These are phyloP conservation scores for Talaromyces rugulosus DNA, from an alignment of 2,329 filamentous ascomycete species.

Conservation along the genomic window DNA sequence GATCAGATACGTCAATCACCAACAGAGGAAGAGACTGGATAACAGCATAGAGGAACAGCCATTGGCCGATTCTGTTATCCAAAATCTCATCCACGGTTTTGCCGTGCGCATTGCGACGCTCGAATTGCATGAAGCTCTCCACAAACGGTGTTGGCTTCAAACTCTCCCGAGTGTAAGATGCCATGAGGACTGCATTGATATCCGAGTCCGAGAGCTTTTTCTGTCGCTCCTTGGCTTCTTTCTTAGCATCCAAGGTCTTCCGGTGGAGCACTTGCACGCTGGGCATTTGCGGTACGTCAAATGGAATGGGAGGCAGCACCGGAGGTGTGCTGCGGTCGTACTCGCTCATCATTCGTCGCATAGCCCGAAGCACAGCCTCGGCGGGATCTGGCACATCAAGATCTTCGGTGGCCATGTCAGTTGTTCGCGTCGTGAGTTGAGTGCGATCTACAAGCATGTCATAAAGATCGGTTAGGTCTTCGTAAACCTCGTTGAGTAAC, in stretches of 20 bases:
- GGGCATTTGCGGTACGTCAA: constrained; percentile 77
- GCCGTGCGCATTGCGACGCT: constrained; percentile 40
- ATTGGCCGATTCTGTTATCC: constrained; percentile 47
- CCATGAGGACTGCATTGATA: constrained; percentile 69
- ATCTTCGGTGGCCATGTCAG: constrained; percentile 60
- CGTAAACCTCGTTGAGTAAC: constrained; percentile 76
- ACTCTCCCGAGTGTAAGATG: constrained; percentile 75
- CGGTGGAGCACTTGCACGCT: constrained; percentile 61
- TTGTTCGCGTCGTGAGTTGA: constrained; percentile 71
- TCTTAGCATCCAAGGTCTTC: constrained; percentile 64
- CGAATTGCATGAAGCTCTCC: constrained; percentile 46
- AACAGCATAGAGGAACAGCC: constrained; percentile 50
- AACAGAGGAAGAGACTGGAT: constrained; percentile 47
- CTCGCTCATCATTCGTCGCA: constrained; percentile 77
- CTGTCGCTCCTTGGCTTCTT: constrained; percentile 66
- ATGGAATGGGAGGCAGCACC: constrained; percentile 85
- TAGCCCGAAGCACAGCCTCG: constrained; percentile 62
- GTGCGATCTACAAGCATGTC: constrained; percentile 81
- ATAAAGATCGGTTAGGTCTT: constrained; percentile 81
- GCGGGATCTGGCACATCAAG: constrained; percentile 44
- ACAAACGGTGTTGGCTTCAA: constrained; percentile 47
- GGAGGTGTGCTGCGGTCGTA: constrained; percentile 87
- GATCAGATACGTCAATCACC: constrained; percentile 45
- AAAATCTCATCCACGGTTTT: constrained; percentile 43
- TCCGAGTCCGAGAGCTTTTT: constrained; percentile 76